Evolutionary conservation across 495 filamentous ascomycete genomes (phyloP).

Genomic region (Penicillium alfredii): DNA sequence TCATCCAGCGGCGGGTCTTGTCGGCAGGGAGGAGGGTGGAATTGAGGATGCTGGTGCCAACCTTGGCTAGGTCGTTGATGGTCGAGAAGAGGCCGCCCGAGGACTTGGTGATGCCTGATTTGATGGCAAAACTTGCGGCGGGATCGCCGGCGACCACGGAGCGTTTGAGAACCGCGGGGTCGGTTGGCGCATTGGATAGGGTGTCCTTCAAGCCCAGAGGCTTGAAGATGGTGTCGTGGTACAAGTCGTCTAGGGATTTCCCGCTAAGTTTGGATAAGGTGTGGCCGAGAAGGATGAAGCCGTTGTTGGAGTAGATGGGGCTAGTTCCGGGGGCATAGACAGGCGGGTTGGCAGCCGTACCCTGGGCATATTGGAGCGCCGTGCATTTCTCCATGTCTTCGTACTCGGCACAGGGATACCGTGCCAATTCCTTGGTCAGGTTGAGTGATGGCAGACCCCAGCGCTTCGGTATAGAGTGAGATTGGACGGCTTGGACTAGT

Average conservation of each 20-base stretch:
- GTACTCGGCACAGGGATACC: constrained; percentile 14
- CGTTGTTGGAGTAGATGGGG: constrained; percentile 53
- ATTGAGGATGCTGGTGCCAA: constrained; percentile 44
- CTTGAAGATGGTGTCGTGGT: constrained; percentile 39
- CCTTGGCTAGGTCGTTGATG: constrained; percentile 19
- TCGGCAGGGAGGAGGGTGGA: constrained; percentile 36
- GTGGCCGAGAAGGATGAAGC: constrained; percentile 47
- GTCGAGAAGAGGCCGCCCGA: constrained; percentile 34
- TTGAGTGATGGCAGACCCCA: constrained; percentile 32
- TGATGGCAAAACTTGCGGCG: constrained; percentile 30
- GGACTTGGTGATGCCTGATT: constrained; percentile 16
- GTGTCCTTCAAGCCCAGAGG: constrained; percentile 40
- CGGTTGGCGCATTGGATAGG: constrained; percentile 33
- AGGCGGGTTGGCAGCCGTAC: constrained; percentile 26
- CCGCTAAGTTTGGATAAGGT: constrained; percentile 50
- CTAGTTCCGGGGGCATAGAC: constrained; percentile 43
- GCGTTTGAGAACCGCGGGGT: constrained; percentile 9
- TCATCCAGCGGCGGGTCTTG: constrained; percentile 38
- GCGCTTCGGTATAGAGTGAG: constrained; percentile 11
- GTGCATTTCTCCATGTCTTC: not conserved
- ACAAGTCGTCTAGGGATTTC: constrained; percentile 36
- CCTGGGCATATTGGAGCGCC: constrained; percentile 10
- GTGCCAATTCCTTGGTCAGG: constrained; percentile 12
- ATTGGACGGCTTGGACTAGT: not conserved
- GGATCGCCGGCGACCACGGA: constrained; percentile 17